Evolutionary conservation across 257 asterid genomes (phyloP), one percentile per base, ranked within the genome.

Genomic region (Misopates orontium): DNA sequence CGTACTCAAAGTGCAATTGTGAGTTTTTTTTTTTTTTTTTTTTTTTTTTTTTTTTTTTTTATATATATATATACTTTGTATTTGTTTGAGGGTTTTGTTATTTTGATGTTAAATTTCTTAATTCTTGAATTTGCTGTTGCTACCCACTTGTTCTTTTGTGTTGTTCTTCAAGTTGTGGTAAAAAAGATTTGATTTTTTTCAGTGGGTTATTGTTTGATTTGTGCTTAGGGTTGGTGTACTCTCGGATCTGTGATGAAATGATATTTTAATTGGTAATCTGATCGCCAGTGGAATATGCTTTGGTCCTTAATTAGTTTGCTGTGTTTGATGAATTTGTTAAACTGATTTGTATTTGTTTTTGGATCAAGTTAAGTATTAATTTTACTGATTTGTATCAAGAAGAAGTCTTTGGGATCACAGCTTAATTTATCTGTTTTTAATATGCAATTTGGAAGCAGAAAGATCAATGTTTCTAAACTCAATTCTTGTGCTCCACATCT

Each of bases 1-100:
- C 87, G 95, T 45, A 42, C 98, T 56, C 98, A 88, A 78, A 91
- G 95, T 79, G 88, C 91, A 25, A 84, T 86, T 24, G 98, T 91
- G 36, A 86, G 88, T 48, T 10, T 8, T 40, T 10, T 56, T 67
- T 56, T 67, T 62, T 56, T 39, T 68, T 13, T 3, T 24, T 56
- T 41, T 59, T 1, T 50, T n/a, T 11, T 63, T 24, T 3, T 60
- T 1, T 52, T 5, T 16, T 2, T 69, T 5, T 42, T 32, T 22
- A 18, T 50, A 24, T 49, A 25, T 49, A 48, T n/a, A n/a, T n/a
- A n/a, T n/a, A n/a, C 36, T 28, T 28, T 28, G 4, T 28, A 28
- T 28, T 28, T 28, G 7, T 2, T 28, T 47, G 36, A 8, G 10
- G 1, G n/a, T 28, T 60, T 39, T 25, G 57, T 48, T 53, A 31